Evolutionary conservation across 805 yeast genomes (phyloP), one percentile per base, ranked within the genome.

Genomic region (Lipomyces spencermartinsiae): DNA sequence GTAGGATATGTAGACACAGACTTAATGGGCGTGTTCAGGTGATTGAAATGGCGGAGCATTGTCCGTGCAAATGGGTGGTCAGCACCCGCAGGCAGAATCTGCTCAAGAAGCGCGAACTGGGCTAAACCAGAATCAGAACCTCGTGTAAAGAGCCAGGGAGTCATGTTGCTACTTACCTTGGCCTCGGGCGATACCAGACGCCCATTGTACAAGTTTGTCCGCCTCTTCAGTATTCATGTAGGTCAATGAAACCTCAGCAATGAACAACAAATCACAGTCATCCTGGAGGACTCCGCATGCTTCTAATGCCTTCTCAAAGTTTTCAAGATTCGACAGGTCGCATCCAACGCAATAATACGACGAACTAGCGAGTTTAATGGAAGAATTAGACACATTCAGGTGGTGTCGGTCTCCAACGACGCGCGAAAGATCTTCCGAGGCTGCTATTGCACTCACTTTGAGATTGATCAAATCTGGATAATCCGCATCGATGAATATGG

Each of bases 211-310:
- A 7, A 91, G 84, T 1, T 83, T 81, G 74, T 91, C 88, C 5
- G 96, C 92, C 65, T 83, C 81, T 49, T 82, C 82, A 12, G 90
- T 88, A 51, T 83, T 80, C 95, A 91, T 91, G 76, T 91, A 91
- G 0, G 94, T 93, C 64, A 91, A 78, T 0, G 96, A 90, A 3
- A 91, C 96, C 76, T 91, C 97, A 0, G 96, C 94, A 53, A 92
- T 82, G 74, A 89, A 91, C 1, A 91, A 81, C 58, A 74, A 65
- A 16, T 70, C 60, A 16, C 72, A 54, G n/a, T 66, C 61, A 7
- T 67, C 66, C 6, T 63, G 61, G 29, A 64, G 62, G 7, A 69
- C 63, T 37, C 66, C 70, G 37, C 73, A 59, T 8, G 62, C 19
- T 12, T 67, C 51, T n/a, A 78, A 61, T 0, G 77, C 71, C 35